A percentile compares a stretch with the other conserved stretches of the same genome.
Evolutionary conservation across 306 rosid genomes (phyloP).

Genomic region (Castanea sativa): DNA sequence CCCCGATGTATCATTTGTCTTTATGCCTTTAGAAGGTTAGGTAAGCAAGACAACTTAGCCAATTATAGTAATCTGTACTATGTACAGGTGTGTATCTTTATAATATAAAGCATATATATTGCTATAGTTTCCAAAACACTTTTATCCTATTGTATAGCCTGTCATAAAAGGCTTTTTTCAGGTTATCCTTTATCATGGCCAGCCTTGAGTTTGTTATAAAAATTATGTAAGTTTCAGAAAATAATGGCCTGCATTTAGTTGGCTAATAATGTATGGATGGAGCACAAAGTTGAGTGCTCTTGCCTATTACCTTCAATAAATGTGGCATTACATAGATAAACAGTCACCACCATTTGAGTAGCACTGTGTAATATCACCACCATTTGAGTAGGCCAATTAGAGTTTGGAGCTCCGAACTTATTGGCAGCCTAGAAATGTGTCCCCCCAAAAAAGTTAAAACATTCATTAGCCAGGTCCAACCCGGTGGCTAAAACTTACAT

Average conservation of each 20-base stretch:
- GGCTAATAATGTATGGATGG: not conserved
- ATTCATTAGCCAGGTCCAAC: not conserved
- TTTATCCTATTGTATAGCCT: not conserved
- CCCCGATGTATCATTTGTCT: not conserved
- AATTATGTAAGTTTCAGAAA: not conserved
- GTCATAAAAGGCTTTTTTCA: not conserved
- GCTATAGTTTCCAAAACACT: not conserved
- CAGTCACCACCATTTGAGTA: not conserved
- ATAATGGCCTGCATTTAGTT: not conserved
- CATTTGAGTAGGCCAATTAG: too few relatives aligned
- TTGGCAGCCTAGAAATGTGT: too few relatives aligned
- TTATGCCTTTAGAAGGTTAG: not conserved
- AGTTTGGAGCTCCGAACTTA: too few relatives aligned
- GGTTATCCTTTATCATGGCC: not conserved
- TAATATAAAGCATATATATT: slow-evolving; percentile 1
- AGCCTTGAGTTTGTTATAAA: not conserved
- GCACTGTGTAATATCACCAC: too few relatives aligned
- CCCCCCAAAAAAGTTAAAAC: not conserved
- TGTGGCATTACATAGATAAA: not conserved
- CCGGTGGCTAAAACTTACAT: not conserved
- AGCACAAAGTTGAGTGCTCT: not conserved
- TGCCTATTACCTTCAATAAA: not conserved
- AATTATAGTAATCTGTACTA: not conserved
- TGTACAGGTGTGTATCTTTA: slow-evolving; percentile 12
- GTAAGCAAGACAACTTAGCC: not conserved